Evolutionary conservation across 495 filamentous ascomycete species (phyloP).

Genomic region (Aspergillus saccharolyticus): DNA sequence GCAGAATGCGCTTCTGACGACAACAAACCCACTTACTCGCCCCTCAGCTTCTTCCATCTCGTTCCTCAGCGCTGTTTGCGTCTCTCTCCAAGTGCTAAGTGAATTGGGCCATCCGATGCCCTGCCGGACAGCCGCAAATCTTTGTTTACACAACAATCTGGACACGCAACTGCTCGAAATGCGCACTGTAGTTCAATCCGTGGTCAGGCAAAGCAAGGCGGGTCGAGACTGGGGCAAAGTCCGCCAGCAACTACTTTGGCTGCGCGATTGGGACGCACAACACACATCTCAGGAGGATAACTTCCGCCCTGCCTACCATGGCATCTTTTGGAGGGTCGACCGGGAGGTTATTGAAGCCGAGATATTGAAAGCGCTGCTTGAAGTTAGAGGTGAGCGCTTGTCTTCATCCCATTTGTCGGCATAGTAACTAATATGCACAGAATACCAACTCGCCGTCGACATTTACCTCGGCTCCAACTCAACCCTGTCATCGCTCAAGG

Average conservation of each 20-base stretch:
- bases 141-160: constrained; percentile 42
- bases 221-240: constrained; percentile 63
- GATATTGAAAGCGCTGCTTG: constrained; percentile 66
- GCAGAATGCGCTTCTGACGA: constrained; percentile 53
- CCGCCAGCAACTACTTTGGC: constrained; percentile 70
- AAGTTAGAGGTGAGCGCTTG: constrained; percentile 56
- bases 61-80: constrained; percentile 62
- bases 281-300: constrained; percentile 30
- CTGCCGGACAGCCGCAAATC: constrained; percentile 45
- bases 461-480: constrained; percentile 55
- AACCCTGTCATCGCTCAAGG: constrained; percentile 45
- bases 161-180: constrained; percentile 64
- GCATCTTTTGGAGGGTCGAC: constrained; percentile 67
- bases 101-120: constrained; percentile 55
- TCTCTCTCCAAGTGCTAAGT: constrained; percentile 62
- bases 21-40: constrained; percentile 61
- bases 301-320: constrained; percentile 36
- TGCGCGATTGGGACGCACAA: constrained; percentile 69
- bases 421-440: constrained; percentile 36
- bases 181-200: constrained; percentile 53
- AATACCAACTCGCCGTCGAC: constrained; percentile 61
- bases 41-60: constrained; percentile 55
- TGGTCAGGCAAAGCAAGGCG: constrained; percentile 49
- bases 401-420: too few species aligned
- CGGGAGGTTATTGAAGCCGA: constrained; percentile 63